These are phyloP conservation scores for Trichoderma sp. DNA, from an alignment of 2,329 filamentous ascomycete genomes.

Conservation along the genomic window DNA sequence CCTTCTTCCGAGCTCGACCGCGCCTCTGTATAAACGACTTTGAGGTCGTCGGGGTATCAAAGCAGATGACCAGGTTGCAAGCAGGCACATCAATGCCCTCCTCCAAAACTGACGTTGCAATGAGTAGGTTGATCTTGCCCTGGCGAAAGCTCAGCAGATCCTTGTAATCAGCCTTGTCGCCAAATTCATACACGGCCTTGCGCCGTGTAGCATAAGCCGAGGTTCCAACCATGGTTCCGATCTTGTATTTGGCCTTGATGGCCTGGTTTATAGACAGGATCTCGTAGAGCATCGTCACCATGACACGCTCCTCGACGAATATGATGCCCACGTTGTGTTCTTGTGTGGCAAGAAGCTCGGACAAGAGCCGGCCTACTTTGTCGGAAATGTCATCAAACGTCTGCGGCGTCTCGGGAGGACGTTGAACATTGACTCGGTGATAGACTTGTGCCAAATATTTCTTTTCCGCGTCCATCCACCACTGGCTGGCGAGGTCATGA, in stretches of 20 bases:
- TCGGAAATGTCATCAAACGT: conserved; percentile 46
- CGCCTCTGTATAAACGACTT: conserved; percentile 62
- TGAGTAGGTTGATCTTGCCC: conserved; percentile 57
- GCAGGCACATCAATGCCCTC: conserved; percentile 69
- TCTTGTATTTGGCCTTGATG: conserved; percentile 47
- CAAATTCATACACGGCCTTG: conserved; percentile 44
- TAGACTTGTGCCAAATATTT: conserved; percentile 56
- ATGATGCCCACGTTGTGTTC: conserved; percentile 59
- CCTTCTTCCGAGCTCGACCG: conserved; percentile 52
- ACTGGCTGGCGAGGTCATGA: conserved; percentile 39
- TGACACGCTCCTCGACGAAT: conserved; percentile 65
- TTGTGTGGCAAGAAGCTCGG: conserved; percentile 48
- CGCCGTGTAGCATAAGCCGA: conserved; percentile 42
- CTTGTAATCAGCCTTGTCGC: conserved; percentile 35
- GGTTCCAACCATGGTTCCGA: conserved; percentile 58
- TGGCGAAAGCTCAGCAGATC: conserved; percentile 51
- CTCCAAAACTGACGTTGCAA: conserved; percentile 65
- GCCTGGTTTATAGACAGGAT: conserved; percentile 56
- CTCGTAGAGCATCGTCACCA: conserved; percentile 60
- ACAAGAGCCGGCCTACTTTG: conserved; percentile 59
- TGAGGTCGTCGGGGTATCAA: conserved; percentile 50
- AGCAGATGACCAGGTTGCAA: conserved; percentile 63
- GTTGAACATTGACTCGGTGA: conserved; percentile 32
- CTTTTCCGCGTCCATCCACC: conserved; percentile 53
- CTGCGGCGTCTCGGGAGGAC: conserved; percentile 24